Base-by-base conservation (phyloP, 306 rosid species). In the Prunus armeniaca region DNA sequence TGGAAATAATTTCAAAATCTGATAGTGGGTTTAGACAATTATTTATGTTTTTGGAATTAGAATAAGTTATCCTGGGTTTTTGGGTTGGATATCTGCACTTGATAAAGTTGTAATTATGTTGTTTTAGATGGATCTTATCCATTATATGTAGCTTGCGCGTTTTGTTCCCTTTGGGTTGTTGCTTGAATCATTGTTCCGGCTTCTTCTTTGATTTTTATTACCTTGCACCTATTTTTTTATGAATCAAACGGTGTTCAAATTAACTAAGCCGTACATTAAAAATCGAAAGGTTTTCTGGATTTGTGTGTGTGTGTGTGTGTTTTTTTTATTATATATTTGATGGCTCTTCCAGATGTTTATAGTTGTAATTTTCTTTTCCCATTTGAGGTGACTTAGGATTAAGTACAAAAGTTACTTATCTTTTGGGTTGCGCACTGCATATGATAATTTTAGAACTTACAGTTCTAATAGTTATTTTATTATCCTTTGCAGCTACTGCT, bases 401-500 rank as follows among this genome's bases (percentile, higher is more conserved):
- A 20, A 1, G 52, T 50, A 20, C 49, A 5, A 38, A 12, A 64
- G 17, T 4, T 57, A 6, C 18, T 60, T 34, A 46, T 27, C 20
- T 34, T 76, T 19, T 64, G n/a, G 38, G 20, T 19, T 32, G 25
- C 13, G 19, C 30, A 1, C 47, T n/a, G 52, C 52, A 64, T 13
- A 14, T 30, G 41, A 43, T 66, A 50, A 19, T 65, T n/a, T 54
- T 18, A 17, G 7, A 15, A 41, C 4, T 14, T 51, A 12, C 25
- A 13, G 34, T 47, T 67, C 30, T 79, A 58, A 77, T 52, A 20
- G 46, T 27, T 54, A 1, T 45, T 46, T 30, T 52, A 3, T 20
- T 62, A 19, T 71, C 13, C 76, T 75, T 76, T 72, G 66, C 87
- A 90, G 95, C 89, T 25, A 88, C 83, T 71, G 97, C 93, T 67